phyloP scores from a whole-genome alignment of 495 filamentous ascomycete species.

The Pyrenula massariospora region DNA sequence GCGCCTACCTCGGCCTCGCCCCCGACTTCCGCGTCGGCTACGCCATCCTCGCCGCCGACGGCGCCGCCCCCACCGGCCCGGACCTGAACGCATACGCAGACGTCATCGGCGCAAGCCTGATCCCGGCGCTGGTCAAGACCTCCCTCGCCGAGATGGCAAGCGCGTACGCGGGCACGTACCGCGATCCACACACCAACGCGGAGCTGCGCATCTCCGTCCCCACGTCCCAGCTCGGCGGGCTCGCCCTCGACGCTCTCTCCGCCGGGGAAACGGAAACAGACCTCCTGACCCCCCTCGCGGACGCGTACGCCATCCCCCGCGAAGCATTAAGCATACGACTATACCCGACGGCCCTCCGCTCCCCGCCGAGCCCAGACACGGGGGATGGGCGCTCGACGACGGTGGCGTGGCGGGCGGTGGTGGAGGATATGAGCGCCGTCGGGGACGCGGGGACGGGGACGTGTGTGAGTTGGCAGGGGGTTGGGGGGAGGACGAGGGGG shows the following conservation, averaged over 20 bases:
- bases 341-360: neutral
- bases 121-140: neutral
- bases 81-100: slow-evolving; percentile 17
- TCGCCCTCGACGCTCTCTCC: too few species aligned
- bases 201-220: too few species aligned
- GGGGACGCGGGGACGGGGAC: too few species aligned
- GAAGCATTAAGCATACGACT: neutral
- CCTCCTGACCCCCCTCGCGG: neutral
- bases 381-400: too few species aligned
- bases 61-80: slow-evolving; percentile 2
- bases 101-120: slow-evolving; percentile 7
- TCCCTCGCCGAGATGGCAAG: neutral
- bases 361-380: too few species aligned
- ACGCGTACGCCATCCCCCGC: neutral
- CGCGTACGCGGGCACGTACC: neutral
- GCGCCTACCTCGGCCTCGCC: slow-evolving; percentile 26
- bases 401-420: too few species aligned
- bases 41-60: slow-evolving; percentile 28
- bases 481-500: too few species aligned
- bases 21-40: slow-evolving; percentile 40
- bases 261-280: too few species aligned
- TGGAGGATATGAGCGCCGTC: too few species aligned
- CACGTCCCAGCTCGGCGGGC: too few species aligned
- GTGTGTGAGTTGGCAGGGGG: too few species aligned
- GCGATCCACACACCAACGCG: neutral